Percentiles rank a stretch among this genome's conserved stretches.
phyloP scores from a whole-genome alignment of 2,329 filamentous ascomycete genomes.

The Diaporthe velutina region DNA sequence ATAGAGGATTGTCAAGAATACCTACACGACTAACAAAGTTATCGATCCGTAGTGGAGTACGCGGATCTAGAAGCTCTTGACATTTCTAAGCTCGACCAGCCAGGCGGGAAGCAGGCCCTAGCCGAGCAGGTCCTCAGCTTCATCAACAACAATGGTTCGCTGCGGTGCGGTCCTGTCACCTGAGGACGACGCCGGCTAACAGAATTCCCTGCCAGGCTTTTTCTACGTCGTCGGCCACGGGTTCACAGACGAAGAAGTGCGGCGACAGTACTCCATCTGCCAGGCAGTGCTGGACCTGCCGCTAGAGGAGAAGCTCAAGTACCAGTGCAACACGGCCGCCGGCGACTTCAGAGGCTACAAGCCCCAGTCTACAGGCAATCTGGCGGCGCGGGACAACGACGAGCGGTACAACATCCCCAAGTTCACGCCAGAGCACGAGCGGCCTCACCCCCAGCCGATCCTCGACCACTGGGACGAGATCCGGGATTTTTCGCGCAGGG shows the following conservation, averaged over 20 bases:
- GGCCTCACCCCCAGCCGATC: slow-evolving; percentile 43
- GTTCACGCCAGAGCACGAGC: slow-evolving; percentile 42
- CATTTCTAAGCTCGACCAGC: slow-evolving; percentile 42
- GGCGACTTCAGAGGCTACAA: slow-evolving; percentile 48
- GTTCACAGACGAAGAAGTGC: slow-evolving; percentile 34
- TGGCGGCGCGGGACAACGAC: slow-evolving; percentile 43
- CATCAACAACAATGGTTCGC: slow-evolving; percentile 45
- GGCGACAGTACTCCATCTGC: slow-evolving; percentile 35
- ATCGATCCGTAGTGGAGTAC: slow-evolving; percentile 40
- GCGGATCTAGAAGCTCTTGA: slow-evolving; percentile 45
- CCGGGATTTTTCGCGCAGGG: slow-evolving; percentile 41
- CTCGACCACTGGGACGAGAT: slow-evolving; percentile 46
- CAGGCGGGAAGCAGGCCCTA: slow-evolving; percentile 42
- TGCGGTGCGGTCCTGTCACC: too few relatives aligned
- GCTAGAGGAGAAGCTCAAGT: slow-evolving; percentile 39
- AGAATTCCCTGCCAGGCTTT: slow-evolving; percentile 38
- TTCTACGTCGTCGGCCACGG: slow-evolving; percentile 45
- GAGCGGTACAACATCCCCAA: slow-evolving; percentile 47
- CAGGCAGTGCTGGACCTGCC: slow-evolving; percentile 36
- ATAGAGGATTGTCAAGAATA: not conserved
- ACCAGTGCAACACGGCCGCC: slow-evolving; percentile 46
- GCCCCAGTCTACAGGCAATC: slow-evolving; percentile 42
- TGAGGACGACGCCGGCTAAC: not conserved
- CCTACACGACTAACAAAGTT: not conserved
- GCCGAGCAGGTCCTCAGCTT: slow-evolving; percentile 44